These are phyloP conservation scores for Pseudonitzschia delicatissima DNA, from an alignment of 108 stramenopile genomes.

Conservation along the genomic window DNA sequence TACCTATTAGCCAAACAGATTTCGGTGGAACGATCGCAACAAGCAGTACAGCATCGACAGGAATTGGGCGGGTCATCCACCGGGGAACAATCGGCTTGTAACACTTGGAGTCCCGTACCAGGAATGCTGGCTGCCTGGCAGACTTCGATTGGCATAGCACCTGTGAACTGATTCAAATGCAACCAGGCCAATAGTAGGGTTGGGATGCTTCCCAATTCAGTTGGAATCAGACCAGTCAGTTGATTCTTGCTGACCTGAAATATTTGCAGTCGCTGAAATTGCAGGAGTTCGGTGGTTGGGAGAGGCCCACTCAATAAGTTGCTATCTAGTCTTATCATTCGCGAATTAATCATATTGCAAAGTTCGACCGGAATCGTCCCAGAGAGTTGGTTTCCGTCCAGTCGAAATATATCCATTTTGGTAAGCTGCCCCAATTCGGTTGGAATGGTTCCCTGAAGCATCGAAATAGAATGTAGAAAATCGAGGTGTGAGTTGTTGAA, in stretches of 20 bases:
- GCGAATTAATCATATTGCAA: slow-evolving; percentile 19
- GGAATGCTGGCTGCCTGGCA: not conserved
- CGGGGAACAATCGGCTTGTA: slow-evolving; percentile 28
- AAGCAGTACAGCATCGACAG: slow-evolving; percentile 23
- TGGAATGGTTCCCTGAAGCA: not conserved
- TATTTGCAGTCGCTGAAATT: slow-evolving; percentile 3
- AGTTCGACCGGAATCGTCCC: slow-evolving; percentile 41
- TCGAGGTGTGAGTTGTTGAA: slow-evolving; percentile 37
- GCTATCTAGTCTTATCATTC: slow-evolving; percentile 37
- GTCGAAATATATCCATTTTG: not conserved
- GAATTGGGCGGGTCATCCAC: slow-evolving; percentile 11
- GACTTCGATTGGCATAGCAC: slow-evolving; percentile 15
- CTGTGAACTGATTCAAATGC: slow-evolving; percentile 10
- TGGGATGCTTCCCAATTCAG: slow-evolving; percentile 30
- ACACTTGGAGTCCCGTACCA: not conserved
- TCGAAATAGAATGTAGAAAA: not conserved
- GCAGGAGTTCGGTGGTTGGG: slow-evolving; percentile 23
- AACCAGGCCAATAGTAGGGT: slow-evolving; percentile 11
- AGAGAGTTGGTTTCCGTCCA: slow-evolving; percentile 31
- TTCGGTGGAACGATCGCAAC: slow-evolving; percentile 16
- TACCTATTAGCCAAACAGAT: not conserved
- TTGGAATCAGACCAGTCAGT: slow-evolving; percentile 46
- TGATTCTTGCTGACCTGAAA: slow-evolving; percentile 26
- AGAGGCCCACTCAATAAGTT: slow-evolving; percentile 44
- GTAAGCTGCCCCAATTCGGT: not conserved